Base-by-base conservation (phyloP, 2,329 filamentous ascomycete genomes). In the Xylaria sp. region DNA sequence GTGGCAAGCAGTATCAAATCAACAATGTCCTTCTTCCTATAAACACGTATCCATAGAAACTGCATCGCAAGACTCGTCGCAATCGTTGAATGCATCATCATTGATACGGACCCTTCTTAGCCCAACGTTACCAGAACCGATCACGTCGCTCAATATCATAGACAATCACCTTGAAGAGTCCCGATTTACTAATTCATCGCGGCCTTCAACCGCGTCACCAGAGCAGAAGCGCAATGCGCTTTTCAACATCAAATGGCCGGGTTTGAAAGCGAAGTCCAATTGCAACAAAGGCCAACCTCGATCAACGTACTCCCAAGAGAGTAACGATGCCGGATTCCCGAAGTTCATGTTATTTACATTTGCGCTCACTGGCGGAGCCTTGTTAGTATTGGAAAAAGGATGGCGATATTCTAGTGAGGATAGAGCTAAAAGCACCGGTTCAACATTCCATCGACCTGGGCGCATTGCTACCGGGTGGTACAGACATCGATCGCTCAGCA, bases 361-460 rank as follows among this genome's bases (percentile, higher is more conserved):
- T 57, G 51, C 62, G 39, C 62, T 57, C 52, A 64, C 41, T 25
- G 62, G 62, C 25, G n/a, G 31, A 23, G 39, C 39, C 18, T 20
- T 64, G 25, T 25, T 64, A 2, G 25, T 63, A 20, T 55, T 55
- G 60, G 60, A 63, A 54, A 50, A 63, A 63, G 20, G 60, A 63
- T 10, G 23, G 46, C 34, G 15, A 55, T 13, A 15, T 20, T 1
- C 20, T 55, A 13, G 60, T 54, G 13, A 51, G 60, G n/a, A 44
- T 55, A 15, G 50, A 54, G 15, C 10, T 63, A 6, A 39, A 55
- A 20, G 52, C 28, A n/a, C 18, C 31, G 12, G 31, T 20, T 37
- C 52, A 37, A 20, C 52, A n/a, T 37, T 55, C 52, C 20, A 37
- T 55, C 28, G 12, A 25, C 18, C 15, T 55, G 34, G 28, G 18